Percentiles rank a stretch among this genome's conserved stretches.
phyloP scores from a whole-genome alignment of 2,329 filamentous ascomycete genomes.

The Botrytis galanthina region DNA sequence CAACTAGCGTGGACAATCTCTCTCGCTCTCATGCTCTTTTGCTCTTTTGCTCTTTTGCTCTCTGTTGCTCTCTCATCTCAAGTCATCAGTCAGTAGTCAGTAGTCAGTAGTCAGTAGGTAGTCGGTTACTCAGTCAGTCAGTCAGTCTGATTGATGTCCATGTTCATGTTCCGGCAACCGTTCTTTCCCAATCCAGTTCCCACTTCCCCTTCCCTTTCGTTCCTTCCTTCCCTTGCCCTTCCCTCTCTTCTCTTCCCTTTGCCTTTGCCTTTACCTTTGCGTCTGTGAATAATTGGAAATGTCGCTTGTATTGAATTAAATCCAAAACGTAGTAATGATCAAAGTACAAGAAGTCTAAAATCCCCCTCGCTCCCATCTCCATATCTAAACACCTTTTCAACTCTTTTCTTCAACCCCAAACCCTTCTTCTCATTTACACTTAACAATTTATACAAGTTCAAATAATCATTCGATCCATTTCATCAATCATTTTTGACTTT shows the following conservation, averaged over 20 bases:
- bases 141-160: too few relatives aligned
- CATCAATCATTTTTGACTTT: conserved; percentile 28
- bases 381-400: background rate
- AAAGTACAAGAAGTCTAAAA: conserved; percentile 15
- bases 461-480: conserved; percentile 32
- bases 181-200: conserved; percentile 19
- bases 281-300: conserved; percentile 3
- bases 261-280: background rate
- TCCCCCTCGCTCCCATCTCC: background rate
- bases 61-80: background rate
- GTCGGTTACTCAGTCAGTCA: background rate
- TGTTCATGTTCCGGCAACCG: conserved; percentile 19
- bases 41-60: too few relatives aligned
- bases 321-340: conserved; percentile 14
- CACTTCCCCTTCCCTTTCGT: background rate
- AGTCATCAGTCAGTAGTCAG: background rate
- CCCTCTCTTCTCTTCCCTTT: background rate
- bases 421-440: conserved; percentile 21
- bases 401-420: background rate
- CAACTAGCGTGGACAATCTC: background rate
- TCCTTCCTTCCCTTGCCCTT: background rate
- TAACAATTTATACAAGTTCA: background rate
- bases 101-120: background rate
- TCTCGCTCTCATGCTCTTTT: background rate
- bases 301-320: conserved; percentile 15